Conservation (phyloP, 2,329 filamentous ascomycete genomes). For the Aspergillus jensenii region DNA sequence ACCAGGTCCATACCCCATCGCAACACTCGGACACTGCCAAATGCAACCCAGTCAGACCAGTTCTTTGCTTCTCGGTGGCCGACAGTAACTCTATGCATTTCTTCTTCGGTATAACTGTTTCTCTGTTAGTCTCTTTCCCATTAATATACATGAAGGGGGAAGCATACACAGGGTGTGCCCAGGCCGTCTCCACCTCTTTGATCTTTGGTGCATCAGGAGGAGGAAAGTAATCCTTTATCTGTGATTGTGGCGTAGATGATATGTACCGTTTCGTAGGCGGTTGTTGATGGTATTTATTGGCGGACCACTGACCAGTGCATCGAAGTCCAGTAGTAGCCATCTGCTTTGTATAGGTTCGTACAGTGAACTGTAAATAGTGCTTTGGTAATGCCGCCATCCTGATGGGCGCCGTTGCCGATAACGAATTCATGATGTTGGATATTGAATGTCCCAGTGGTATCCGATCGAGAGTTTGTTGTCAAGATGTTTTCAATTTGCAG, state of each 20-base stretch:
- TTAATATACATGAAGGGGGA: background rate
- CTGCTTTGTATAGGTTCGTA: constrained; percentile 26
- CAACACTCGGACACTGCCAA: constrained; percentile 71
- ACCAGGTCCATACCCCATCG: constrained; percentile 78
- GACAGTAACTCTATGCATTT: constrained; percentile 73
- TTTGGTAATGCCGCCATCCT: constrained; percentile 29
- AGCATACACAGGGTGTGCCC: constrained; percentile 62
- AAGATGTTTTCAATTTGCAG: background rate
- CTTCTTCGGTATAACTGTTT: constrained; percentile 65
- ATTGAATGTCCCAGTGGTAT: background rate
- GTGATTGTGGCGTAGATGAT: constrained; percentile 36
- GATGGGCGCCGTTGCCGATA: constrained; percentile 27
- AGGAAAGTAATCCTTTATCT: constrained; percentile 58
- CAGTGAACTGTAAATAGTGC: constrained; percentile 22
- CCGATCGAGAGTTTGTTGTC: background rate
- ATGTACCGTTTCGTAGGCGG: constrained; percentile 32
- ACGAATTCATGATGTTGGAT: constrained; percentile 27
- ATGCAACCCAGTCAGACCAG: constrained; percentile 75
- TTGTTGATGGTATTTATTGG: constrained; percentile 16
- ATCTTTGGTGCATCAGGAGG: constrained; percentile 59
- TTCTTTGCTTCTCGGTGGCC: constrained; percentile 74
- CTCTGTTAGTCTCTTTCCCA: background rate
- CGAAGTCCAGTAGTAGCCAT: constrained; percentile 26
- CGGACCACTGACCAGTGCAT: constrained; percentile 16
- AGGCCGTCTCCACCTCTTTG: constrained; percentile 63